Conservation (phyloP, 352 stramenopile species). For the Phytophthora cryptogea region DNA sequence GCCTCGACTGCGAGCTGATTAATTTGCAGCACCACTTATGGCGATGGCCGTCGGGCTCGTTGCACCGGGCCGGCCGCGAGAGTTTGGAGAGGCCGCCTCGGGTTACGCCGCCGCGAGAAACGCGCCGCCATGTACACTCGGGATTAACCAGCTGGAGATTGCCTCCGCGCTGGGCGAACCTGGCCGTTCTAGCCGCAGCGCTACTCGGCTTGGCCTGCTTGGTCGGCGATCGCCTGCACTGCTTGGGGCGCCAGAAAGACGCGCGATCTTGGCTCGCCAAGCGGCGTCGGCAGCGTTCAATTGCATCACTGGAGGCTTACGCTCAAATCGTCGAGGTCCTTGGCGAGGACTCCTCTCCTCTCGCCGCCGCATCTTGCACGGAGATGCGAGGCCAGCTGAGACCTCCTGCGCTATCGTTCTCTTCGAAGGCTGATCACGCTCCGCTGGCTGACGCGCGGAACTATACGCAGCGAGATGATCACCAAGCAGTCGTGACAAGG, state of each 20-base stretch:
- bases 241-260: conserved; percentile 11
- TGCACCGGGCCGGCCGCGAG: neutral
- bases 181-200: conserved; percentile 8
- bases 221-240: conserved; percentile 6
- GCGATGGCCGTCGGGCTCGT: neutral
- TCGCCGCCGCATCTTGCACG: neutral
- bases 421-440: conserved; percentile 8
- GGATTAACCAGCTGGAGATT: conserved; percentile 29
- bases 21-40: conserved; percentile 4
- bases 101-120: conserved; percentile 12
- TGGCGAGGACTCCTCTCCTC: too few species aligned
- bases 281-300: neutral
- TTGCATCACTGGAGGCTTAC: neutral
- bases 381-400: conserved; percentile 3
- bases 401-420: conserved; percentile 7
- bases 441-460: neutral
- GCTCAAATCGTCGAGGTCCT: too few species aligned
- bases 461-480: neutral
- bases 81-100: conserved; percentile 4
- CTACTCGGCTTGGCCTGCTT: neutral
- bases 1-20: neutral
- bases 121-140: conserved; percentile 5
- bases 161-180: conserved; percentile 17
- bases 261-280: conserved; percentile 12
- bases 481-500: too few species aligned